Conservation (phyloP, 176 grass and related monocot species). For the Hsuehochloa calcarea region DNA sequence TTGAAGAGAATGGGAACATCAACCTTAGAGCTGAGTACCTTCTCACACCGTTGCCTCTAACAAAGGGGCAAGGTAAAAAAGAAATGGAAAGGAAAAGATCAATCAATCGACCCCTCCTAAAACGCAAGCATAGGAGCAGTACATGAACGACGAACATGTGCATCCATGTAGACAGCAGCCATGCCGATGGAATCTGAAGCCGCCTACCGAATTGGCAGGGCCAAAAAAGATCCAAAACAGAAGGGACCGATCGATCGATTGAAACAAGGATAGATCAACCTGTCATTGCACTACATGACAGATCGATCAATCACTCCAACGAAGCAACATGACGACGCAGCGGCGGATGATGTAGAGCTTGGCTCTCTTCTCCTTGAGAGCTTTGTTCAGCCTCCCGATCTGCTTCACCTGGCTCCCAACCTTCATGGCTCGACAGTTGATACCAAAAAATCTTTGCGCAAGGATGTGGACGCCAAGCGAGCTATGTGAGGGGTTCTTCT, state of each 20-base stretch:
- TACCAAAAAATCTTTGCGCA: neutral
- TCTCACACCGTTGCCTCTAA: constrained; percentile 3
- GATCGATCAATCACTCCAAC: constrained; percentile 45
- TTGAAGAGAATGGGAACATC: neutral
- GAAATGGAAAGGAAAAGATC: constrained; percentile 20
- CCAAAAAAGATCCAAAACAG: constrained; percentile 43
- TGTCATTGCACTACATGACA: neutral
- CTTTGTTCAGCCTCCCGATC: constrained; percentile 43
- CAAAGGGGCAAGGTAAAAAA: constrained; percentile 21
- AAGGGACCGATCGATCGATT: neutral
- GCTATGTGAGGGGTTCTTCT: neutral
- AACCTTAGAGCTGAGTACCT: neutral
- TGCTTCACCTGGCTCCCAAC: constrained; percentile 35
- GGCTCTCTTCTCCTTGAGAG: constrained; percentile 43
- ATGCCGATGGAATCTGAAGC: constrained; percentile 26
- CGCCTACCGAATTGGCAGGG: neutral
- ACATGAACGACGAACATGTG: neutral
- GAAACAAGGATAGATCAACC: constrained; percentile 19
- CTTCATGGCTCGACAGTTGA: constrained; percentile 29
- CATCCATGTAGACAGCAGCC: neutral
- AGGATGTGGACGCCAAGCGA: neutral
- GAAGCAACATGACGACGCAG: constrained; percentile 45
- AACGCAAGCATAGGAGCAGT: constrained; percentile 2
- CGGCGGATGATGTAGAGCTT: constrained; percentile 51
- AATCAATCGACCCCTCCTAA: constrained; percentile 29